A percentile compares a stretch with the other conserved stretches of the same genome.
Evolutionary conservation across 441 rosid species (phyloP).

Genomic region (Gossypium davidsonii): DNA sequence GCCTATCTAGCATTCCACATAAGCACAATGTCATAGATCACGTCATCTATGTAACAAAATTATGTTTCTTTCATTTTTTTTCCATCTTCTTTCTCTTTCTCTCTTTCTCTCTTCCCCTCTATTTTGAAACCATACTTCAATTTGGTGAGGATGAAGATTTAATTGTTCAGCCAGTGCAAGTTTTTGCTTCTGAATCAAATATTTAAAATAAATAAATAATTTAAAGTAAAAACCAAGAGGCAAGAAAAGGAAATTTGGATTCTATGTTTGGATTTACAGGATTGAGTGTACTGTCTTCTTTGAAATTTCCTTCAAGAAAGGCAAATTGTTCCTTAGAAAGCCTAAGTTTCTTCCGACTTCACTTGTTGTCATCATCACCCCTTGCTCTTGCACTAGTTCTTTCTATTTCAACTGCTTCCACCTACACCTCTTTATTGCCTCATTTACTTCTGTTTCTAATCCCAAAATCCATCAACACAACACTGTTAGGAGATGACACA

Average conservation of each 20-base stretch:
- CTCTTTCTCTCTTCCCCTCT: constrained; percentile 26
- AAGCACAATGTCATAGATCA: too few species aligned
- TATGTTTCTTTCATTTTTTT: too few species aligned
- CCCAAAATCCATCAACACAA: constrained; percentile 68
- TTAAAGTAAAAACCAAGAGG: background rate
- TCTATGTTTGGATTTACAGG: constrained; percentile 44
- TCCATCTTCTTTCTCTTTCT: too few species aligned
- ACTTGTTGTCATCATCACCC: constrained; percentile 78
- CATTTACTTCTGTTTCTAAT: constrained; percentile 23
- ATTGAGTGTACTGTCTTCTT: constrained; percentile 82
- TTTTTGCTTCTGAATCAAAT: constrained; percentile 60
- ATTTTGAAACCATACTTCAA: constrained; percentile 95
- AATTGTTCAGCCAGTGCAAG: constrained; percentile 31
- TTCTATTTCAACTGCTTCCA: constrained; percentile 27
- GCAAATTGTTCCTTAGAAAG: constrained; percentile 48
- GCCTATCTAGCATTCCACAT: too few species aligned
- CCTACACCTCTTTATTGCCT: constrained; percentile 45
- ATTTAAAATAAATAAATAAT: background rate
- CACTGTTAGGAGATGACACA: constrained; percentile 54
- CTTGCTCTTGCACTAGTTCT: constrained; percentile 64
- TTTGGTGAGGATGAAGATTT: background rate
- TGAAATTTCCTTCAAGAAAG: constrained; percentile 56
- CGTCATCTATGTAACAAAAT: too few species aligned
- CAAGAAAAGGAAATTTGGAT: background rate
- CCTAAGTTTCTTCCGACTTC: constrained; percentile 73